Percentiles rank a stretch among this genome's conserved stretches.
Evolutionary conservation across 768 basidiomycete genomes (phyloP).

Genomic region (Leccinum variicolor): DNA sequence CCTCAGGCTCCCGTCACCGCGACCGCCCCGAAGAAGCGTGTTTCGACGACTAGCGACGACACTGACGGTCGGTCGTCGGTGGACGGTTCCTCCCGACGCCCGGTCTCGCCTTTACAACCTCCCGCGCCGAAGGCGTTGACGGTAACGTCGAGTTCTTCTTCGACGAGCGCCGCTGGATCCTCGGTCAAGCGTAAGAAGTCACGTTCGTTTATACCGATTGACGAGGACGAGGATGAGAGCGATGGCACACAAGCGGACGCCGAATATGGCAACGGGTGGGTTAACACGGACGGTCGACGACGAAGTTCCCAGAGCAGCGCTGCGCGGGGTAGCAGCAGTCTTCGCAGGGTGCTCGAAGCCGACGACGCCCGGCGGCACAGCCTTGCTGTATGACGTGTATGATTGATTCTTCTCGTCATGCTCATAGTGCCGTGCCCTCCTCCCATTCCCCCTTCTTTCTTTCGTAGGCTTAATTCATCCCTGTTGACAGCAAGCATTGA

Average conservation of each 20-base stretch:
- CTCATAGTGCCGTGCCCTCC: slow-evolving; percentile 3
- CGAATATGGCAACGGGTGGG: slow-evolving; percentile 56
- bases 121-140: slow-evolving; percentile 37
- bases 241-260: slow-evolving; percentile 72
- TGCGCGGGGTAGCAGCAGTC: slow-evolving; percentile 20
- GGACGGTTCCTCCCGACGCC: slow-evolving; percentile 34
- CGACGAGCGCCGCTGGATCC: slow-evolving; percentile 17
- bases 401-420: slow-evolving; percentile 16
- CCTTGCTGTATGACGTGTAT: slow-evolving; percentile 52
- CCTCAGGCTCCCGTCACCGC: slow-evolving; percentile 34
- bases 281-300: slow-evolving; percentile 56
- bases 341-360: slow-evolving; percentile 36
- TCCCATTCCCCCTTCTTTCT: slow-evolving; percentile 4
- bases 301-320: slow-evolving; percentile 33
- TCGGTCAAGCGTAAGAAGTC: slow-evolving; percentile 53
- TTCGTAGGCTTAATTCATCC: slow-evolving; percentile 34
- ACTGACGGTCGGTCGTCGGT: slow-evolving; percentile 38
- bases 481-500: slow-evolving; percentile 27
- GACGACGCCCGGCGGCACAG: slow-evolving; percentile 64
- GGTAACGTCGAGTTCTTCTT: slow-evolving; percentile 33
- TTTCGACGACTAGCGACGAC: slow-evolving; percentile 37
- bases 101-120: slow-evolving; percentile 24
- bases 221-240: slow-evolving; percentile 54
- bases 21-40: slow-evolving; percentile 42
- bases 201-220: slow-evolving; percentile 40